These are phyloP conservation scores for Sporisorium exsertum DNA, from an alignment of 1,284 basidiomycete species.

Conservation along the genomic window DNA sequence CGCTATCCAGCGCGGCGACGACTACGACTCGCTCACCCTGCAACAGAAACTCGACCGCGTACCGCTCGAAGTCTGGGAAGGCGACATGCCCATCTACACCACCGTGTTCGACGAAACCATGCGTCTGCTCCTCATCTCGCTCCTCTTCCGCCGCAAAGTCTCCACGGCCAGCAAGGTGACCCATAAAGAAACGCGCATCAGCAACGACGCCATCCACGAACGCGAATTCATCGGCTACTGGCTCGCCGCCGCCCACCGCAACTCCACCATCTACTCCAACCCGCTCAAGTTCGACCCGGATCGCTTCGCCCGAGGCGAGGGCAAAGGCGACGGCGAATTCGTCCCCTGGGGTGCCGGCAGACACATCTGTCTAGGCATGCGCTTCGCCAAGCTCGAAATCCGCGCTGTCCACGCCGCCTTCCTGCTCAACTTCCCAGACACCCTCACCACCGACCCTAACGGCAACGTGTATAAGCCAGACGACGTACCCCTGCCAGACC, in stretches of 20 bases:
- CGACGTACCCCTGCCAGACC: constrained; percentile 32
- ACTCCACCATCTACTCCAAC: constrained; percentile 41
- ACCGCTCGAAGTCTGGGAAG: constrained; percentile 41
- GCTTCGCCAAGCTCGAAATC: constrained; percentile 55
- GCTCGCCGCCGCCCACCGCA: constrained; percentile 44
- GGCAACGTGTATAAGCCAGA: constrained; percentile 8
- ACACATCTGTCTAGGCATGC: constrained; percentile 52
- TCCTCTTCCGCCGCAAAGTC: constrained; percentile 50
- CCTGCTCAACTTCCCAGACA: constrained; percentile 33
- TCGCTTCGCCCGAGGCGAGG: constrained; percentile 43
- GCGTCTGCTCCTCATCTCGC: constrained; percentile 38
- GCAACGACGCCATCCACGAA: constrained; percentile 29
- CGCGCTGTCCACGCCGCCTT: constrained; percentile 35
- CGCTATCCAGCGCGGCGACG: constrained; percentile 37
- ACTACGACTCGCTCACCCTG: constrained; percentile 36
- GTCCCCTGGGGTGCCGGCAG: constrained; percentile 52
- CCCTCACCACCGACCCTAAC: constrained; percentile 15
- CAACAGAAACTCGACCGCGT: constrained; percentile 33
- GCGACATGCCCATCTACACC: constrained; percentile 30
- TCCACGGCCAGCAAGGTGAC: constrained; percentile 24
- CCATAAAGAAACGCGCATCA: constrained; percentile 14
- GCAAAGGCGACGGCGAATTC: constrained; percentile 45
- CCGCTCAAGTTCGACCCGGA: constrained; percentile 48
- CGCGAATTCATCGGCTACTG: constrained; percentile 47
- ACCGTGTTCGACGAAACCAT: constrained; percentile 49